Percentiles rank a stretch among this genome's conserved stretches.
Conservation (phyloP, 202 grass and related monocot genomes). For the Elaeis oleifera region DNA sequence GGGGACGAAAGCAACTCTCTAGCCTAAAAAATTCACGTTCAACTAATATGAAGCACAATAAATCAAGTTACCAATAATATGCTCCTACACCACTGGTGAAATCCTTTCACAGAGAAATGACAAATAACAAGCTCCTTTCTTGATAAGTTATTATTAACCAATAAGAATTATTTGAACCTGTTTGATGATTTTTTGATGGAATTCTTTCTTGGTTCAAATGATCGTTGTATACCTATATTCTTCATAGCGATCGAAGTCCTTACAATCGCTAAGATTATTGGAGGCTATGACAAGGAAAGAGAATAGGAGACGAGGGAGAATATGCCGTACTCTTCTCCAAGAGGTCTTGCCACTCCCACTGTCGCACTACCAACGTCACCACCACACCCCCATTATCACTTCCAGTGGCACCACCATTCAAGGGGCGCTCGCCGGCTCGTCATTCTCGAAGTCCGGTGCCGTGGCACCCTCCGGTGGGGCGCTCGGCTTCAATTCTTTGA, state of each 20-base stretch:
- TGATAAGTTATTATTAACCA: no score
- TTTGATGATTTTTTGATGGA: neutral
- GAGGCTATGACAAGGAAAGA: slow-evolving; percentile 51
- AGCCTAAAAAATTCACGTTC: no score
- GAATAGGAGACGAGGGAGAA: slow-evolving; percentile 46
- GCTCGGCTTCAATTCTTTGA: neutral
- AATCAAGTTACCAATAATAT: no score
- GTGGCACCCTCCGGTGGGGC: neutral
- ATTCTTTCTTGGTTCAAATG: no score
- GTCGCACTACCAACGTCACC: slow-evolving; percentile 24
- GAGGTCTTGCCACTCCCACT: slow-evolving; percentile 55
- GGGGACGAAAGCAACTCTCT: neutral
- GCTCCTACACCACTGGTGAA: no score
- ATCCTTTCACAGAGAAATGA: no score
- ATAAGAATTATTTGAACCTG: no score
- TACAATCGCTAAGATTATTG: slow-evolving; percentile 89
- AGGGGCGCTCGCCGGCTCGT: neutral
- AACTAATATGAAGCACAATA: no score
- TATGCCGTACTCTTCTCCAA: slow-evolving; percentile 33
- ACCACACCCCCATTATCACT: slow-evolving; percentile 19
- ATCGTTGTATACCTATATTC: slow-evolving; percentile 47
- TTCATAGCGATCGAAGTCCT: slow-evolving; percentile 71
- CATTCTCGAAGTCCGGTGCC: slow-evolving; percentile 31
- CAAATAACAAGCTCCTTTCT: no score
- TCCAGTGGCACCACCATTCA: neutral